Conservation (phyloP, 805 yeast species). For the Metschnikowia anglica region DNA sequence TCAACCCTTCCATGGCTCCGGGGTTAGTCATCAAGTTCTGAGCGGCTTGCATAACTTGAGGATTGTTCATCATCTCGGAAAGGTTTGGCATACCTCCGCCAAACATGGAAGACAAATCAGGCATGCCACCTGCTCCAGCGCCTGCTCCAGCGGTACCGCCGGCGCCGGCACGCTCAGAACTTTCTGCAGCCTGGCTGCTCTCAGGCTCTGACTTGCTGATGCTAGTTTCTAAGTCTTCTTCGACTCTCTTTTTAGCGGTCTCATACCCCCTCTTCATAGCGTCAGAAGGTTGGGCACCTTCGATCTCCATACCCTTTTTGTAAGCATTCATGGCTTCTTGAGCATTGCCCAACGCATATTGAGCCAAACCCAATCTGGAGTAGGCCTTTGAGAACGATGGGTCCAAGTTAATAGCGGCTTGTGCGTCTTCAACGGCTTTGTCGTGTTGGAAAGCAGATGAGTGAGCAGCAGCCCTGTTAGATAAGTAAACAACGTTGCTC, state of each 20-base stretch:
- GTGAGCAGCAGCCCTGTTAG: constrained; percentile 97
- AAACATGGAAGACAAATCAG: constrained; percentile 71
- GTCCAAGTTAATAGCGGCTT: constrained; percentile 73
- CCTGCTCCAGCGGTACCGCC: constrained; percentile 40
- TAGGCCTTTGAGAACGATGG: constrained; percentile 88
- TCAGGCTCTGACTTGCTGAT: constrained; percentile 35
- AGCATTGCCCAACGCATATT: constrained; percentile 91
- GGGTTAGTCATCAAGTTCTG: constrained; percentile 88
- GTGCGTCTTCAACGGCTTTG: constrained; percentile 80
- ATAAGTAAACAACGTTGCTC: constrained; percentile 76
- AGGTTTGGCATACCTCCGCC: constrained; percentile 77
- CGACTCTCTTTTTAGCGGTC: constrained; percentile 85
- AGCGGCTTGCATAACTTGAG: constrained; percentile 89
- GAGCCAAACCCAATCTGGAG: constrained; percentile 92
- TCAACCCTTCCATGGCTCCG: constrained; percentile 63
- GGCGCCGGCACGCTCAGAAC: constrained; percentile 19
- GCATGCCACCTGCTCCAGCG: constrained; percentile 57
- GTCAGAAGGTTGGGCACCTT: constrained; percentile 80
- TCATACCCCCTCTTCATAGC: constrained; percentile 93
- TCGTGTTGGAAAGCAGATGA: constrained; percentile 74
- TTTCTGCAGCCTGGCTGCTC: constrained; percentile 14
- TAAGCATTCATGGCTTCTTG: constrained; percentile 89
- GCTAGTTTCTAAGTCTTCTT: constrained; percentile 59
- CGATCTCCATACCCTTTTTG: constrained; percentile 79
- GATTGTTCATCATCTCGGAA: constrained; percentile 36